Percentiles rank a stretch among this genome's conserved stretches.
Evolutionary conservation across 106 monocot species (phyloP).

Genomic region (Phalaenopsis equestris): DNA sequence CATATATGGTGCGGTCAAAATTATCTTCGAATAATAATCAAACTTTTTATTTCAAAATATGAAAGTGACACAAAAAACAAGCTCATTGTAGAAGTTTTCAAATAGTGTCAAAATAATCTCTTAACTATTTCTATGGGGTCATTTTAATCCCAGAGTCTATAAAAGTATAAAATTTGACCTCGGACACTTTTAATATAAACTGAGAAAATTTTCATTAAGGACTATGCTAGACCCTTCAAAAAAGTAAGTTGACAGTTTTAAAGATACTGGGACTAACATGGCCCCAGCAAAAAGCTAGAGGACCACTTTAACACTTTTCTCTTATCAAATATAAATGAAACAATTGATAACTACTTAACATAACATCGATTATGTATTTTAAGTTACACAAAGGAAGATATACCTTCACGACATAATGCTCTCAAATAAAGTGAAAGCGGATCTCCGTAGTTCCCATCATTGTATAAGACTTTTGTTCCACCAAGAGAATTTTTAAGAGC

Average conservation of each 20-base stretch:
- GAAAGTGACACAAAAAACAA: neutral
- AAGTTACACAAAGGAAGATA: neutral
- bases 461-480: constrained; percentile 59
- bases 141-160: too few relatives aligned
- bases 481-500: constrained; percentile 69
- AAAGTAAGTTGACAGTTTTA: too few relatives aligned
- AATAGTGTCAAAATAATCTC: too few relatives aligned
- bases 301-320: too few relatives aligned
- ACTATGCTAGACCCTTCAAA: too few relatives aligned
- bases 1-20: neutral
- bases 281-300: too few relatives aligned
- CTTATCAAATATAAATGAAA: neutral
- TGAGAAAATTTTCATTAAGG: too few relatives aligned
- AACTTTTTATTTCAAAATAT: neutral
- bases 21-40: neutral
- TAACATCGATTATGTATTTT: neutral
- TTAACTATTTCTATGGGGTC: too few relatives aligned
- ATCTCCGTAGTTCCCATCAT: constrained; percentile 89
- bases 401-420: constrained; percentile 94
- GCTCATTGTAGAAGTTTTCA: neutral
- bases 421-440: constrained; percentile 96
- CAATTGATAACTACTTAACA: neutral
- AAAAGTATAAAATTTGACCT: too few relatives aligned
- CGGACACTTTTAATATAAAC: too few relatives aligned
- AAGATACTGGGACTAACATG: too few relatives aligned